Evolutionary conservation across 805 yeast genomes (phyloP).

Genomic region (Saturnispora zaruensis): DNA sequence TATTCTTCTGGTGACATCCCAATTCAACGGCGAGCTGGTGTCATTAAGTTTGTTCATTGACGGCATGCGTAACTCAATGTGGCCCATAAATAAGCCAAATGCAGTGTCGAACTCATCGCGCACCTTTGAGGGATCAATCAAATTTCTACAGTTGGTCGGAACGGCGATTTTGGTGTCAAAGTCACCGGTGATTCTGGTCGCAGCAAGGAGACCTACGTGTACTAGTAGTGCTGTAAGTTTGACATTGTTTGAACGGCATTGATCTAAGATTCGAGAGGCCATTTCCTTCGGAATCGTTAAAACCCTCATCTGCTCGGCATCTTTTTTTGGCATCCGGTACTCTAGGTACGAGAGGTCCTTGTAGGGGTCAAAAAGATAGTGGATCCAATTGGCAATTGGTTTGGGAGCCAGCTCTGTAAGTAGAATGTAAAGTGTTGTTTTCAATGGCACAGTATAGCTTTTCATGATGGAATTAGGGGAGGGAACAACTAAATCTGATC

Average conservation of each 20-base stretch:
- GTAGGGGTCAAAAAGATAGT: not conserved
- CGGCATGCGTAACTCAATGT: constrained; percentile 9
- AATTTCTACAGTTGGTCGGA: constrained; percentile 19
- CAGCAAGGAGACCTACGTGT: constrained; percentile 1
- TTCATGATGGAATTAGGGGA: not conserved
- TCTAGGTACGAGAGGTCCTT: constrained; percentile 1
- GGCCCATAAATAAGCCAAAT: constrained; percentile 18
- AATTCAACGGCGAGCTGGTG: constrained; percentile 4
- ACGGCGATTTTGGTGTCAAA: constrained; percentile 12
- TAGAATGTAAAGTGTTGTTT: not conserved
- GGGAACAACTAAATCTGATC: not conserved
- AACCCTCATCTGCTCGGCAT: constrained; percentile 1
- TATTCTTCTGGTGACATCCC: constrained; percentile 12
- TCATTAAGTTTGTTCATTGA: constrained; percentile 7
- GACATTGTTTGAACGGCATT: constrained; percentile 3
- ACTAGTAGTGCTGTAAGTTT: constrained; percentile 7
- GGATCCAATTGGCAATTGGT: constrained; percentile 1
- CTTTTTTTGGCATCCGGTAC: not conserved
- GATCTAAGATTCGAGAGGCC: not conserved
- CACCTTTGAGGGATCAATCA: constrained; percentile 1
- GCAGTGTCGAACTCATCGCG: constrained; percentile 5
- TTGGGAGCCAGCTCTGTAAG: not conserved
- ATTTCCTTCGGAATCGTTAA: not conserved
- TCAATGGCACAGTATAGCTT: not conserved
- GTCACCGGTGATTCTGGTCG: constrained; percentile 2